A percentile compares a stretch with the other conserved stretches of the same genome.
These are phyloP conservation scores for Cinnamomum chago DNA, from an alignment of 164 flowering plant genomes.

Conservation along the genomic window DNA sequence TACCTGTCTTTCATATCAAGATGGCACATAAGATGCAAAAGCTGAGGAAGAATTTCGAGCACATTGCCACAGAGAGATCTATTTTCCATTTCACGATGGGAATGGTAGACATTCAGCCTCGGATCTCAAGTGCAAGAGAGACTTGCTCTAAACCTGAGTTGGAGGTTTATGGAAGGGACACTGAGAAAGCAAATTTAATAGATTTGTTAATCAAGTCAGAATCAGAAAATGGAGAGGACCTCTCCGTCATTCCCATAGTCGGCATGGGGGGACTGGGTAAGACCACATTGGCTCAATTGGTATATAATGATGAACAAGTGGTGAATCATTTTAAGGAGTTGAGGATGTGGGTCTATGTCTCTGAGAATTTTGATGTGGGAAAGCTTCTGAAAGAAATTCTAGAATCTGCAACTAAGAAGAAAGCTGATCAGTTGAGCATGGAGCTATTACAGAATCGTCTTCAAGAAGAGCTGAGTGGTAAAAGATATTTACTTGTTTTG, in stretches of 20 bases:
- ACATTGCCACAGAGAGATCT: background rate
- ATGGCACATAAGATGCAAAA: slow-evolving; percentile 3
- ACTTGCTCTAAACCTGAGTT: background rate
- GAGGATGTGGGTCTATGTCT: slow-evolving; percentile 8
- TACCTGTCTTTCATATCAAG: background rate
- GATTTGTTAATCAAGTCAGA: background rate
- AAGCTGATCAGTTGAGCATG: too few species aligned
- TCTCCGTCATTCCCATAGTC: background rate
- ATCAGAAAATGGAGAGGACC: background rate
- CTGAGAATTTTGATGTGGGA: background rate
- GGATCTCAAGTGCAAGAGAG: background rate
- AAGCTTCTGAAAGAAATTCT: too few species aligned
- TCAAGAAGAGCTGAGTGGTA: too few species aligned
- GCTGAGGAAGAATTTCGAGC: background rate
- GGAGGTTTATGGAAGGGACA: slow-evolving; percentile 11
- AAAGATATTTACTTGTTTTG: too few species aligned
- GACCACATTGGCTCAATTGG: slow-evolving; percentile 3
- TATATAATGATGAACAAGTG: slow-evolving; percentile 3
- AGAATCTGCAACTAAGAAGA: too few species aligned
- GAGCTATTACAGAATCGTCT: too few species aligned
- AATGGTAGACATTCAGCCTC: background rate
- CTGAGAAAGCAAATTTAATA: slow-evolving; percentile 2
- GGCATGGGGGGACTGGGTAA: slow-evolving; percentile 14
- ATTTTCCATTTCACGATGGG: slow-evolving; percentile 1
- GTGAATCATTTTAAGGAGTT: background rate